Base-by-base conservation (phyloP, 2,329 filamentous ascomycete species). In the Simplicillium aogashimaense region DNA sequence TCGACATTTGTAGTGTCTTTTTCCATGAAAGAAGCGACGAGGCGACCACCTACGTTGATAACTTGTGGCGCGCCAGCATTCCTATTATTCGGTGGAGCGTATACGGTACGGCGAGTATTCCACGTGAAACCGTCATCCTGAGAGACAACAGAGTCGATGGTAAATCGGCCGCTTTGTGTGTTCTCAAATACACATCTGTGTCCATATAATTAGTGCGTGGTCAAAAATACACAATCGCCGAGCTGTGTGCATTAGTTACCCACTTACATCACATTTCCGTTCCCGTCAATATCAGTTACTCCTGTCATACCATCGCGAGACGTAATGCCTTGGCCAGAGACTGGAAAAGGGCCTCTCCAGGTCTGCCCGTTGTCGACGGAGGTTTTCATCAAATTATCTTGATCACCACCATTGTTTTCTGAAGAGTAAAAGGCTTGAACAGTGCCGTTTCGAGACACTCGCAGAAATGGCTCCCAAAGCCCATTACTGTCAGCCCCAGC, bases 381-480 rank as follows among this genome's bases (percentile, higher is more conserved):
- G 20, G 20, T 25, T 25, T 25, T 25, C 20, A 25, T 9, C 20
- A 25, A 25, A 25, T 25, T 25, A 9, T 25, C 20, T 9, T 25
- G 20, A 25, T 25, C 20, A 25, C 20, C 20, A 5, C 20, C 20
- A 25, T 25, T 25, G 9, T 25, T 25, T 25, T 25, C 20, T 9
- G 53, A 53, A 4, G 62, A 66, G 46, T 69, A 70, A 47, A 63
- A 70, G 36, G 64, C 54, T 48, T 70, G 63, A 17, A 69, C 41
- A 3, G 54, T 53, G 1, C 63, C 62, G 39, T 66, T 59, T 1
- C 46, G 42, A 1, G 59, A 59, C 2, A 60, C 45, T 5, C 65
- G 53, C 15, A 70, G 38, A 44, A 68, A 68, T 0, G 67, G 67
- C 43, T 70, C 66, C 66, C 66, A 70, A 4, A 61, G 51, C 3